Evolutionary conservation across 2,329 filamentous ascomycete species (phyloP), one percentile per base, ranked within the genome.

Genomic region (Triangularia setosa): DNA sequence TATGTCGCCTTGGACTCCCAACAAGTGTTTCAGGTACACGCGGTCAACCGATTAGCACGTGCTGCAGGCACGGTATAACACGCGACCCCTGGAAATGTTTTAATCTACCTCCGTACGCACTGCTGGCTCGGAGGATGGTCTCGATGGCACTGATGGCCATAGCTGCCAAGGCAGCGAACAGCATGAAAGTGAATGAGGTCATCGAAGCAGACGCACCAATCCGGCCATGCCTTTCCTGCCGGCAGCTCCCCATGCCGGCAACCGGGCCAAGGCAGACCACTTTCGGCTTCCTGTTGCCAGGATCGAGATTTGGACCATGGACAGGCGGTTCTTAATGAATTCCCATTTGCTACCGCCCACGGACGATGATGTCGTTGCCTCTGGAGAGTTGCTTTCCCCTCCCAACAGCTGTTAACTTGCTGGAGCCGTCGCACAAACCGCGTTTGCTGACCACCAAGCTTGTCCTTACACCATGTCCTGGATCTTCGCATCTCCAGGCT

Each of bases 321-420:
- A 59, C 33, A 44, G n/a, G 57, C 30, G 57, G 52, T 27, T 55
- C 23, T 28, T 24, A 11, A 28, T 23, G 52, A 16, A 28, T 25
- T 55, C 52, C 25, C 25, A 55, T 55, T 55, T 55, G 52, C 24
- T 55, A 25, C 52, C 23, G 16, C 25, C 52, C 23, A 8, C 8
- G 57, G 62, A 18, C 57, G 60, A 63, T 65, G 64, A 65, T 65
- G 64, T 65, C 64, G 64, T 65, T 60, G 57, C 44, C 30, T 53
- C 59, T 44, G 53, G 28, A 52, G 40, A 40, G 58, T 60, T 33
- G 58, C 40, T 60, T 60, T 27, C 25, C 24, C 14, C 56, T 18
- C 35, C n/a, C 30, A 53, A 63, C 27, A 55, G 25, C 25, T 56
- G 9, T 60, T 48, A 33, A 55, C 27, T 14, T 24, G 28, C 30